A percentile compares a stretch with the other conserved stretches of the same genome.
phyloP scores from a whole-genome alignment of 805 yeast species.

The Candida argentea region DNA sequence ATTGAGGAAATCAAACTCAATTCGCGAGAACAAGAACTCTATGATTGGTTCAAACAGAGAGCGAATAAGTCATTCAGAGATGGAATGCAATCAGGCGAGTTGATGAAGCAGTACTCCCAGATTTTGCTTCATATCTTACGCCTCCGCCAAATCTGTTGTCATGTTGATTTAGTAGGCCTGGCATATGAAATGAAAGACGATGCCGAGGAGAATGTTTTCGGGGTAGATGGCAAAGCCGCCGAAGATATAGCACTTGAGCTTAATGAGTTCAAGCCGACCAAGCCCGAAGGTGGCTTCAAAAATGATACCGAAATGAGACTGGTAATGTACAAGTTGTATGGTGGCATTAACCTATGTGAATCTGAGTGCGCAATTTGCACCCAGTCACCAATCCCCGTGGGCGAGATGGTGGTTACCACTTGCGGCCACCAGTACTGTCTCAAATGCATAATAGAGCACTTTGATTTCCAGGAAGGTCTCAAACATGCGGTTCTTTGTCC shows the following conservation, averaged over 20 bases:
- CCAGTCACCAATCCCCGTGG: conserved; percentile 46
- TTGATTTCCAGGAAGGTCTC: conserved; percentile 52
- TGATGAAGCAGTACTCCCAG: conserved; percentile 64
- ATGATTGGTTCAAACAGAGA: conserved; percentile 54
- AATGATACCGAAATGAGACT: conserved; percentile 13
- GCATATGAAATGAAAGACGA: conserved; percentile 45
- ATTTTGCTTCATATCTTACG: conserved; percentile 77
- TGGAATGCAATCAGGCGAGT: conserved; percentile 53
- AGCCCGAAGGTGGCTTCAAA: conserved; percentile 9
- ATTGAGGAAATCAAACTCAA: conserved; percentile 61
- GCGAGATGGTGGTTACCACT: conserved; percentile 51
- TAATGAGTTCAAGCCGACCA: conserved; percentile 2
- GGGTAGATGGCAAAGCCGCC: conserved; percentile 1
- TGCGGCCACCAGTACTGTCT: conserved; percentile 81
- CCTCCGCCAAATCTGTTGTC: conserved; percentile 84
- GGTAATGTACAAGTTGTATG: conserved; percentile 19
- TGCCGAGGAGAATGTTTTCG: conserved; percentile 2
- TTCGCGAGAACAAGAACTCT: conserved; percentile 54
- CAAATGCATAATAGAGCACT: conserved; percentile 62
- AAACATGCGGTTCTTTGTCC: conserved; percentile 54
- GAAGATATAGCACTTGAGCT: conserved; percentile 1
- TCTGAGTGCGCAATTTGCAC: conserved; percentile 84
- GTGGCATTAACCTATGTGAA: conserved; percentile 24
- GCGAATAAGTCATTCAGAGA: conserved; percentile 56
- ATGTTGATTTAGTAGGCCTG: conserved; percentile 52